Conservation (phyloP, 192 early-diverging fungal genomes). For the Coemansia sp. region DNA sequence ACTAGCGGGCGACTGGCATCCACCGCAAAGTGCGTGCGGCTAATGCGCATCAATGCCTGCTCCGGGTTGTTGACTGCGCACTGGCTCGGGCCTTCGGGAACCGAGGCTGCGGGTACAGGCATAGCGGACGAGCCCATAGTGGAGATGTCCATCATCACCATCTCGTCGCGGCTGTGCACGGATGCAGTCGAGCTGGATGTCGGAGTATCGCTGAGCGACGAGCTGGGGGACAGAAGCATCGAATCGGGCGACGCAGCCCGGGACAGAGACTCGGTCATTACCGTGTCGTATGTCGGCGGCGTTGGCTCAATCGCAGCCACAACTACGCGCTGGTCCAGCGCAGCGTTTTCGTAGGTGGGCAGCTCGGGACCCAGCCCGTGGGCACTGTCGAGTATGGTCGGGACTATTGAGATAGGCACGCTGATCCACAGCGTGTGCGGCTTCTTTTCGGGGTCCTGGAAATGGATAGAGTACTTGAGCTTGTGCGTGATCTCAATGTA, state of each 20-base stretch:
- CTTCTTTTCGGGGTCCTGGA: conserved; percentile 32
- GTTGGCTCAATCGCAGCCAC: conserved; percentile 19
- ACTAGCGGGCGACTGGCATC: conserved; percentile 26
- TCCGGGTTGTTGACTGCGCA: not conserved
- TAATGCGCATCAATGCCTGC: conserved; percentile 6
- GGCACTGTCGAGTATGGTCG: conserved; percentile 20
- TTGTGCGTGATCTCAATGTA: conserved; percentile 51
- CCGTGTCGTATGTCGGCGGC: conserved; percentile 41
- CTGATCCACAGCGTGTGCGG: conserved; percentile 50
- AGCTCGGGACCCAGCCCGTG: conserved; percentile 24
- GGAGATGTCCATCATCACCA: not conserved
- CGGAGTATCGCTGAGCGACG: not conserved
- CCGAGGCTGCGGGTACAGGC: not conserved
- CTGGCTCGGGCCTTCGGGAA: not conserved
- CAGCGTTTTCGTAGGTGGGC: conserved; percentile 39
- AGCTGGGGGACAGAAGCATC: not conserved
- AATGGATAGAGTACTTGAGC: conserved; percentile 47
- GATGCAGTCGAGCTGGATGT: conserved; percentile 11
- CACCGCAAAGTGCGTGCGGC: conserved; percentile 14
- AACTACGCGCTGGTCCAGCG: conserved; percentile 32
- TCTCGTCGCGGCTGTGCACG: conserved; percentile 10
- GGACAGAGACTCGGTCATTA: conserved; percentile 17
- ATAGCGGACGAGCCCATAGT: not conserved
- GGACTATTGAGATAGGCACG: conserved; percentile 46
- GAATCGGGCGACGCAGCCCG: conserved; percentile 1